Evolutionary conservation across 169 alveolate genomes (phyloP).

Genomic region (Amoebophrya sp.): DNA sequence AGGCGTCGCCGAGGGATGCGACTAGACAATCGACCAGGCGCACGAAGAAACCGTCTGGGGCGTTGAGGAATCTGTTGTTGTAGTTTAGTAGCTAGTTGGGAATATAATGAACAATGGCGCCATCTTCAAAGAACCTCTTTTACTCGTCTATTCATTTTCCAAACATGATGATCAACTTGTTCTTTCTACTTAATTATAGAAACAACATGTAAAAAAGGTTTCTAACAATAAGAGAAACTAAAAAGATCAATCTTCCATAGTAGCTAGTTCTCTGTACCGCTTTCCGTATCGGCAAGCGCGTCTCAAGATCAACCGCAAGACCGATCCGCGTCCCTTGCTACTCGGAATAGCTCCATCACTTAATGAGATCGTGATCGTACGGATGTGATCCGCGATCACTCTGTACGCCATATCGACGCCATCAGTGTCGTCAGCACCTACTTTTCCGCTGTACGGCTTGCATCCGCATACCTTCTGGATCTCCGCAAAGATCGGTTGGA

Average conservation of each 20-base stretch:
- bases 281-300: constrained; percentile 76
- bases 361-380: constrained; percentile 82
- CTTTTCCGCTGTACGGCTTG: constrained; percentile 44
- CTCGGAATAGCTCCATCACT: constrained; percentile 83
- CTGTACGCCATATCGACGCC: constrained; percentile 83
- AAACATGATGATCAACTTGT: too few species aligned
- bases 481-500: constrained; percentile 66
- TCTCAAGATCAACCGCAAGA: constrained; percentile 76
- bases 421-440: constrained; percentile 63
- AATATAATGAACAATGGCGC: too few species aligned
- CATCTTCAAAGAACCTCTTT: too few species aligned
- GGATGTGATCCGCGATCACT: constrained; percentile 84
- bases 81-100: too few species aligned
- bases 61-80: background rate
- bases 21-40: constrained; percentile 72
- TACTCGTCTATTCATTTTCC: too few species aligned
- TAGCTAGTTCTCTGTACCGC: constrained; percentile 46
- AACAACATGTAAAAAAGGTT: too few species aligned
- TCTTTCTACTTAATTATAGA: too few species aligned
- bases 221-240: too few species aligned
- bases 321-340: constrained; percentile 78
- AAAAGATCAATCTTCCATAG: too few species aligned
- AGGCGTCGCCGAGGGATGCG: constrained; percentile 67
- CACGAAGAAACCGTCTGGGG: constrained; percentile 69
- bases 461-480: constrained; percentile 61